Percentiles rank a stretch among this genome's conserved stretches.
phyloP scores from a whole-genome alignment of 257 asterid species.

The Solanum rostratum region DNA sequence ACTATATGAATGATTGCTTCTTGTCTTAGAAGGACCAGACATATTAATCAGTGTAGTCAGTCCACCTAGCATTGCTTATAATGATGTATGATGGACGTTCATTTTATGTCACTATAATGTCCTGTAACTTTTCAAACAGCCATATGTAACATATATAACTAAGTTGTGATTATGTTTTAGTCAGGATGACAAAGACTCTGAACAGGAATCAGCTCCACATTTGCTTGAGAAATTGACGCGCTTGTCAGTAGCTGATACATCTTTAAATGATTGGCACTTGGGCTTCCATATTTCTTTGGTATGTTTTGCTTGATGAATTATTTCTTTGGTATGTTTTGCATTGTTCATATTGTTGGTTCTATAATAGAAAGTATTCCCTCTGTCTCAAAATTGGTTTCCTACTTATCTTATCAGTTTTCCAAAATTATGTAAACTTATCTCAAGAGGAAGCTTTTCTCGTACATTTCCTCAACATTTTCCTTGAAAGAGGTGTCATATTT shows the following conservation, averaged over 20 bases:
- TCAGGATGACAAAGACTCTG: conserved; percentile 72
- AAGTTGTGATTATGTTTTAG: conserved; percentile 18
- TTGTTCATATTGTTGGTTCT: conserved; percentile 3
- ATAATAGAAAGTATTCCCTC: neutral
- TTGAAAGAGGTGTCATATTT: neutral
- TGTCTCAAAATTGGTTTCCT: neutral
- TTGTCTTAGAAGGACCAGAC: neutral
- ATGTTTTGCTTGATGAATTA: conserved; percentile 7
- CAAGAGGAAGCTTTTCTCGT: neutral
- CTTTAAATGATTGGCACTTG: conserved; percentile 84
- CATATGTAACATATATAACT: neutral
- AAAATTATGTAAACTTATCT: neutral
- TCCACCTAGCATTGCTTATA: neutral
- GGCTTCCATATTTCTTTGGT: conserved; percentile 94
- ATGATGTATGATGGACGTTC: neutral
- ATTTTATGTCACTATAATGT: neutral
- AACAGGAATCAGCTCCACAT: conserved; percentile 41
- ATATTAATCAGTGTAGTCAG: neutral
- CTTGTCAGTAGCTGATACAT: conserved; percentile 53
- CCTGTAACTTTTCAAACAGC: neutral
- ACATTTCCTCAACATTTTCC: neutral
- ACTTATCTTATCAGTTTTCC: neutral
- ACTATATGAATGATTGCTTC: neutral
- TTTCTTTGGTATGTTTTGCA: conserved; percentile 54
- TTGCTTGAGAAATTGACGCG: conserved; percentile 54